Percentiles rank a stretch among this genome's conserved stretches.
Conservation (phyloP, 2,329 filamentous ascomycete species). For the Ilyonectria robusta region DNA sequence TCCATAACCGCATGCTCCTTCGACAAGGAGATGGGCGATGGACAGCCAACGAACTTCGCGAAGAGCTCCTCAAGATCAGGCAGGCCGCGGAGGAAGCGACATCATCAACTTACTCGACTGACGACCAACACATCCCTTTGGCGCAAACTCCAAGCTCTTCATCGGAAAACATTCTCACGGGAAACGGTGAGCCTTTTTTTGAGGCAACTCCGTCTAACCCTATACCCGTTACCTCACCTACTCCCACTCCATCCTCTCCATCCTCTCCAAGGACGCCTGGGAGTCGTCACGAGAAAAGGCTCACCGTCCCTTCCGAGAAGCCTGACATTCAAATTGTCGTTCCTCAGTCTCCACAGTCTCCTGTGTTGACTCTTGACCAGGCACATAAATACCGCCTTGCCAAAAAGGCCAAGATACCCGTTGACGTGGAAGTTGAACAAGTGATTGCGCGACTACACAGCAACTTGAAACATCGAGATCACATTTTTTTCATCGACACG, state of each 20-base stretch:
- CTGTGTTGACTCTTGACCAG: conserved; percentile 6
- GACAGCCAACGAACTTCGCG: background rate
- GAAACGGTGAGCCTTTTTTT: too few relatives aligned
- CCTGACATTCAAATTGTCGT: background rate
- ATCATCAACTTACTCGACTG: background rate
- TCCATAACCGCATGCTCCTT: conserved; percentile 3
- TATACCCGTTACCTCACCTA: too few relatives aligned
- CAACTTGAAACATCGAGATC: conserved; percentile 16
- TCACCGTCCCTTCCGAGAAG: background rate
- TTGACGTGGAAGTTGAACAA: background rate
- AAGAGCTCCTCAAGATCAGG: background rate
- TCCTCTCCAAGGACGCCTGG: too few relatives aligned
- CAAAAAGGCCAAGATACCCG: background rate
- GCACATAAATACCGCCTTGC: background rate
- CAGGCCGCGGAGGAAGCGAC: background rate
- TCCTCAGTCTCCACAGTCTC: background rate
- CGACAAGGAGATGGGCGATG: background rate
- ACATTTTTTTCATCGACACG: conserved; percentile 29
- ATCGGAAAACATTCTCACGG: background rate
- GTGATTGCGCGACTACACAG: background rate
- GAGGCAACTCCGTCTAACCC: too few relatives aligned
- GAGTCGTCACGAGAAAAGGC: too few relatives aligned
- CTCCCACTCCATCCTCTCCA: too few relatives aligned
- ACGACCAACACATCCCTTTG: background rate
- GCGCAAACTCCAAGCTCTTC: background rate